These are phyloP conservation scores for Fomitopsis schrenkii DNA, from an alignment of 1,284 basidiomycete species.

Conservation along the genomic window DNA sequence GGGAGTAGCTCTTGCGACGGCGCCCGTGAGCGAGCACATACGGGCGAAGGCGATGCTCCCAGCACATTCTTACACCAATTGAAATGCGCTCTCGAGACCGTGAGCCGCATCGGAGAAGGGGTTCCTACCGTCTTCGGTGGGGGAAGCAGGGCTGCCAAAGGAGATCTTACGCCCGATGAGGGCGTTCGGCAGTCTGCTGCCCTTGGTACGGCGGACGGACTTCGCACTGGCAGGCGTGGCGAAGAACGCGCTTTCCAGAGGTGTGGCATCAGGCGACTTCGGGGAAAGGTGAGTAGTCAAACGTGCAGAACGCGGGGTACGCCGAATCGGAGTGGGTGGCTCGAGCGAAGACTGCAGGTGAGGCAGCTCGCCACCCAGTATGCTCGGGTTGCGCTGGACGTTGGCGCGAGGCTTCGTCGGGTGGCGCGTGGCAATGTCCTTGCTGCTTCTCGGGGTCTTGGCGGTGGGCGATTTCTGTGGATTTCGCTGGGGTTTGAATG, in stretches of 20 bases:
- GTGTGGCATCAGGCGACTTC: slow-evolving; percentile 9
- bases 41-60: neutral
- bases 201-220: slow-evolving; percentile 23
- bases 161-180: slow-evolving; percentile 42
- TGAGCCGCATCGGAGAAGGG: slow-evolving; percentile 18
- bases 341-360: slow-evolving; percentile 16
- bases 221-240: slow-evolving; percentile 10
- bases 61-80: slow-evolving; percentile 38
- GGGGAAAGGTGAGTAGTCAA: neutral
- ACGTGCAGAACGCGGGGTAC: neutral
- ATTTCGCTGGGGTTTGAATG: slow-evolving; percentile 13
- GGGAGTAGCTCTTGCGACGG: neutral
- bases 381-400: slow-evolving; percentile 53
- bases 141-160: slow-evolving; percentile 39
- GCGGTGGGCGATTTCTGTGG: slow-evolving; percentile 14
- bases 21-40: neutral
- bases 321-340: slow-evolving; percentile 6
- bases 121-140: slow-evolving; percentile 27
- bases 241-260: slow-evolving; percentile 9
- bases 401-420: slow-evolving; percentile 34
- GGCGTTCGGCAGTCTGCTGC: slow-evolving; percentile 15
- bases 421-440: slow-evolving; percentile 12
- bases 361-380: slow-evolving; percentile 46
- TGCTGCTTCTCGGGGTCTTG: slow-evolving; percentile 10
- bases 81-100: slow-evolving; percentile 56